phyloP scores from a whole-genome alignment of 208 protist genomes.

The Trichomonas gallinae region DNA sequence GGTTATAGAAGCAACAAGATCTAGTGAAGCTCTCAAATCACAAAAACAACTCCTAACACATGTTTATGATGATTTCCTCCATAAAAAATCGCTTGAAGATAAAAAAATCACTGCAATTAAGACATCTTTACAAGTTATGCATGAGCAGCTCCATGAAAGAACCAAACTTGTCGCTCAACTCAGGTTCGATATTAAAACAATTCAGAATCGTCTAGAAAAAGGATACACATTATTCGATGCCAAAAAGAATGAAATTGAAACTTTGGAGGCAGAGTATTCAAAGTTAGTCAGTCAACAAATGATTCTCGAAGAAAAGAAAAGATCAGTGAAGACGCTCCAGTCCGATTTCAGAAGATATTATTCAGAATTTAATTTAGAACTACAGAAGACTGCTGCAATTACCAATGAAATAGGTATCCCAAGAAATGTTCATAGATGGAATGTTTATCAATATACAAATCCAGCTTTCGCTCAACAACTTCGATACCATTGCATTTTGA shows the following conservation, averaged over 20 bases:
- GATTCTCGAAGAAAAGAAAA: neutral
- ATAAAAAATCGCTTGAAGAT: neutral
- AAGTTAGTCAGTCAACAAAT: neutral
- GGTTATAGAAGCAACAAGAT: neutral
- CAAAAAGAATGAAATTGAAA: neutral
- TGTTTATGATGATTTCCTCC: neutral
- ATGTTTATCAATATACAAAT: neutral
- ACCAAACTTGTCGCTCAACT: neutral
- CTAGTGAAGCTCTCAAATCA: neutral
- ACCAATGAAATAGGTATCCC: neutral
- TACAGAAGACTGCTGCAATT: neutral
- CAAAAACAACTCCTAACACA: neutral
- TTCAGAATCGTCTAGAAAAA: neutral
- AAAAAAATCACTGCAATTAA: neutral
- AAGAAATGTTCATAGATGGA: neutral
- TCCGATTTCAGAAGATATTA: neutral
- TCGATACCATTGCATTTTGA: neutral
- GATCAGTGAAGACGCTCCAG: neutral
- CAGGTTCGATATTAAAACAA: neutral
- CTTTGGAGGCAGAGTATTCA: neutral
- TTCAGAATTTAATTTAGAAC: neutral
- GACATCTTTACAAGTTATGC: neutral
- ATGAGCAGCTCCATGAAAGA: neutral
- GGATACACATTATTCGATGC: neutral
- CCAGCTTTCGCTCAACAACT: neutral